Evolutionary conservation across 179 eudicot genomes (phyloP).

Genomic region (Pouteria campechiana): DNA sequence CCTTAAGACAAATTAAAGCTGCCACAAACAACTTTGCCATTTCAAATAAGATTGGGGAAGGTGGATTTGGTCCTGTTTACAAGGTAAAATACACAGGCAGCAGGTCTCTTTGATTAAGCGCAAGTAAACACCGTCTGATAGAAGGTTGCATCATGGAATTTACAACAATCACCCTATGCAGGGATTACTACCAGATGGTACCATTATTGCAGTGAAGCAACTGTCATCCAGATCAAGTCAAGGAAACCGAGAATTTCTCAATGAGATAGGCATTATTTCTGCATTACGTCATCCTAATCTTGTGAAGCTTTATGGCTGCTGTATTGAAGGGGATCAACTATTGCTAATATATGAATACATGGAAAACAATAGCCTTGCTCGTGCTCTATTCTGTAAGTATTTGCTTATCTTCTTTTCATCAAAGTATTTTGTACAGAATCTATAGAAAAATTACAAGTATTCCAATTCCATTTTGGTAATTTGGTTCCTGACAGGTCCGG

Average conservation of each 20-base stretch:
- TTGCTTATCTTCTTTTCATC: neutral
- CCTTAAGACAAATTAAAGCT: slow-evolving; percentile 17
- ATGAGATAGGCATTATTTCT: slow-evolving; percentile 54
- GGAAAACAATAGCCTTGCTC: slow-evolving; percentile 51
- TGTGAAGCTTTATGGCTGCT: slow-evolving; percentile 58
- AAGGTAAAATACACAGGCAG: slow-evolving; percentile 12
- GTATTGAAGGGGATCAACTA: slow-evolving; percentile 43
- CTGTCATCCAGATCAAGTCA: slow-evolving; percentile 52
- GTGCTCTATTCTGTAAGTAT: slow-evolving; percentile 40
- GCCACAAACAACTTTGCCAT: slow-evolving; percentile 22
- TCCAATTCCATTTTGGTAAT: neutral
- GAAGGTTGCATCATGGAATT: neutral
- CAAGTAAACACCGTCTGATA: too few species aligned
- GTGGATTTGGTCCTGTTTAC: slow-evolving; percentile 28
- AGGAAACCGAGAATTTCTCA: slow-evolving; percentile 56
- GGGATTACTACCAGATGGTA: slow-evolving; percentile 45
- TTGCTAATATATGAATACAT: slow-evolving; percentile 40
- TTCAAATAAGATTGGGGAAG: slow-evolving; percentile 24
- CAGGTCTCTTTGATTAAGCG: too few species aligned
- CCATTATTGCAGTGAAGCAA: slow-evolving; percentile 50
- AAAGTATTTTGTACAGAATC: too few species aligned
- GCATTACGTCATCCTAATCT: slow-evolving; percentile 50
- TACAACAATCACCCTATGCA: slow-evolving; percentile 3
- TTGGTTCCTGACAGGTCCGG: slow-evolving; percentile 16
- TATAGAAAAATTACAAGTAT: too few species aligned